Evolutionary conservation across 805 yeast genomes (phyloP), one percentile per base, ranked within the genome.

Genomic region (Danielozyma ontarioensis): DNA sequence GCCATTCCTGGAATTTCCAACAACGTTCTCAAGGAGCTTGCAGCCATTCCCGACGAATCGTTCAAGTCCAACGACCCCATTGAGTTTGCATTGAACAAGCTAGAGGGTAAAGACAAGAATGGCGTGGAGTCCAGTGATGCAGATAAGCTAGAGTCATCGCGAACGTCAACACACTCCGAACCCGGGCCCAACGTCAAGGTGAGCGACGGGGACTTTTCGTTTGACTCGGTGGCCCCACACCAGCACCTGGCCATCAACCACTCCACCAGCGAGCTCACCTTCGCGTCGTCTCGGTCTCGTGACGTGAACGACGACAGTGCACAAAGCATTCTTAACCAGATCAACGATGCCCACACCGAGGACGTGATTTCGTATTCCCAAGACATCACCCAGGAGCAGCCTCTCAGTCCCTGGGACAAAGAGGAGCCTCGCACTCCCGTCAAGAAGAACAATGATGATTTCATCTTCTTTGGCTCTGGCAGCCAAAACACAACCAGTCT

Each of bases 11-110:
- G 72, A 2, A 65, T 67, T 13, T 64, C 67, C 44, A 62, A 49
- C 34, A 55, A 50, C 39, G 65, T 62, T 4, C 50, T 67, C 29
- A 62, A 64, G 27, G 86, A 80, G 48, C 68, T 88, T 30, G 94
- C 94, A 1, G 83, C 83, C 4, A 77, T 89, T 32, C 90, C 96
- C 0, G 96, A 90, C 53, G 88, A 82, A 29, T 69, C 79, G 0
- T 62, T 73, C 27, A 68, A 63, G 25, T 74, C 70, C 18, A 76
- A 71, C 13, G 84, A 86, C 55, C 96, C 95, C 0, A 64, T 88
- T 11, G 72, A 69, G 32, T 76, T 78, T 29, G 88, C 97, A 0
- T 64, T 89, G 44, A 67, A 67, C 58, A 89, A 83, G 57, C 64
- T 90, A 19, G 94, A 85, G 57, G 97, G 96, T 1, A 75, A 68